Evolutionary conservation across 495 filamentous ascomycete genomes (phyloP).

Genomic region (Penicillium canescens): DNA sequence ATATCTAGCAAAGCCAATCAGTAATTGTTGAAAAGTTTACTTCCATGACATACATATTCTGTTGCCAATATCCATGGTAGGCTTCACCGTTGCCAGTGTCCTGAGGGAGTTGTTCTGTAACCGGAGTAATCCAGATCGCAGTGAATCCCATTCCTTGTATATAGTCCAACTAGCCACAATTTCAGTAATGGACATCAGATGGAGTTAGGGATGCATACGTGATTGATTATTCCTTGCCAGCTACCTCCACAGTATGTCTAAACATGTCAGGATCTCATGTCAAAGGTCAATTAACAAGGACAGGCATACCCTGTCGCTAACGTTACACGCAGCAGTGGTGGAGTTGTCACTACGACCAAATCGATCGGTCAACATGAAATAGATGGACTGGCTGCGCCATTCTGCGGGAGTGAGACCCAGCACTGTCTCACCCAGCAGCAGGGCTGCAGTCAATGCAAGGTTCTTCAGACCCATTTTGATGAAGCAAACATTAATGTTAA

Average conservation of each 20-base stretch:
- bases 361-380: constrained; percentile 74
- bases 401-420: constrained; percentile 42
- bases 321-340: constrained; percentile 54
- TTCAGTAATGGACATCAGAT: background rate
- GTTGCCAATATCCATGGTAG: constrained; percentile 79
- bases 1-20: constrained; percentile 35
- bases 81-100: constrained; percentile 53
- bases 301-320: constrained; percentile 33
- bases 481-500: no score
- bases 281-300: no score
- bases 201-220: constrained; percentile 37
- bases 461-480: background rate
- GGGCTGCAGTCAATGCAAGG: background rate
- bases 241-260: constrained; percentile 72
- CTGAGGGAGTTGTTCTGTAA: constrained; percentile 60
- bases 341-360: constrained; percentile 69
- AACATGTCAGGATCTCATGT: background rate
- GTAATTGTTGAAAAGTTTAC: background rate
- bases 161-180: constrained; percentile 38
- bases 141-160: constrained; percentile 79
- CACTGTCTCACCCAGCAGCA: constrained; percentile 14
- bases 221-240: constrained; percentile 70
- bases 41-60: constrained; percentile 50
- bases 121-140: constrained; percentile 80
- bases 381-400: constrained; percentile 68